phyloP scores from a whole-genome alignment of 2,329 filamentous ascomycete genomes.

The Verruconis gallopava region DNA sequence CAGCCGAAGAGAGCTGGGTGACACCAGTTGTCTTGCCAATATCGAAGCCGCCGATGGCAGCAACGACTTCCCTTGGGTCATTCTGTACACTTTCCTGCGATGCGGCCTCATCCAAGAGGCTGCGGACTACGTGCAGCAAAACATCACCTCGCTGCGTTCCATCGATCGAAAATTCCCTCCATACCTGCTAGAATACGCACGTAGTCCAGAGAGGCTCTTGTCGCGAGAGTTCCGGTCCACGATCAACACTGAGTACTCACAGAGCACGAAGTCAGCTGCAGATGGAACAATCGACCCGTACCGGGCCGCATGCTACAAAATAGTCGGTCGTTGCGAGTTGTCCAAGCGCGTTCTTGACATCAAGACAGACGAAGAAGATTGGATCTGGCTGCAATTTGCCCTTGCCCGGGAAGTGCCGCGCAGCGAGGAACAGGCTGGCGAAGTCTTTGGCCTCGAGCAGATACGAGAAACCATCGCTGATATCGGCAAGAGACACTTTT shows the following conservation, averaged over 20 bases:
- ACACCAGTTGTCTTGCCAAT: constrained; percentile 37
- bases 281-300: constrained; percentile 87
- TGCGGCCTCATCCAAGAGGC: constrained; percentile 77
- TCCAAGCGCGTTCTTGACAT: constrained; percentile 44
- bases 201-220: constrained; percentile 62
- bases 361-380: constrained; percentile 49
- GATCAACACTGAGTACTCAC: constrained; percentile 81
- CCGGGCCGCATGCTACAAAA: constrained; percentile 94
- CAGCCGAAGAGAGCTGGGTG: constrained; percentile 68
- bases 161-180: constrained; percentile 82
- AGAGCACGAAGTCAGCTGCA: constrained; percentile 61
- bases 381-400: constrained; percentile 54
- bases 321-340: constrained; percentile 67
- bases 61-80: constrained; percentile 74
- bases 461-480: constrained; percentile 72
- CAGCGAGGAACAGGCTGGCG: constrained; percentile 47
- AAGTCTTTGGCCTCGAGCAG: constrained; percentile 50
- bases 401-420: constrained; percentile 49
- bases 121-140: constrained; percentile 69
- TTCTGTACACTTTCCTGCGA: constrained; percentile 83
- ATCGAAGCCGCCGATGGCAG: constrained; percentile 53
- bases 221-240: constrained; percentile 69
- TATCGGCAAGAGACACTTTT: constrained; percentile 84
- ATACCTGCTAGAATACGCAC: constrained; percentile 76
- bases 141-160: constrained; percentile 69